Base-by-base conservation (phyloP, 345 rosid genomes). In the Balakata baccata region DNA sequence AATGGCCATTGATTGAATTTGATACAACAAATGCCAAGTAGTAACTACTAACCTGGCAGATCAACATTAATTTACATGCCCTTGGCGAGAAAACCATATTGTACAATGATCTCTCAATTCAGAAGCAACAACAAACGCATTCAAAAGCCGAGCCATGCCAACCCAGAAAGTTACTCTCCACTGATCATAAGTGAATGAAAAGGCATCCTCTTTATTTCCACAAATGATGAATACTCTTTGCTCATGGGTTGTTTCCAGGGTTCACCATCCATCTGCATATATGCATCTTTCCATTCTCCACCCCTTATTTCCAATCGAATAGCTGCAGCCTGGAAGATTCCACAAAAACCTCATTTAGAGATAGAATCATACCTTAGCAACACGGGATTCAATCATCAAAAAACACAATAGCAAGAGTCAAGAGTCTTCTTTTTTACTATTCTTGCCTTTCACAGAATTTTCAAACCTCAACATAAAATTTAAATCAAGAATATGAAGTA, bases 191-290 rank as follows among this genome's bases (percentile, higher is more conserved):
- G 65, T 49, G 97, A 96, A 50, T 85, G 93, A 71, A 74, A 78
- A 53, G 97, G 97, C 43, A 90, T 92, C 80, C 91, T 88, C 80
- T 84, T 88, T 56, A 96, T 96, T 70, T 91, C 94, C 53, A 91
- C 87, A 73, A 91, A 85, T 5, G 96, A 86, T 7, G 98, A 90
- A 57, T 84, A 81, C 38, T 93, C 96, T 81, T 59, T 79, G 89
- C 63, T 86, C 84, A 93, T 73, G 9, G 88, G 92, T 52, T 93
- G 98, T 74, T 89, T 96, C 98, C 99, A 91, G 7, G 98, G 99
- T 77, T 96, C 97, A 7, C 98, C 99, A 66, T 96, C 99, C 96
- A 95, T 93, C 87, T 93, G 99, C 97, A 96, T 84, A 79, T 75
- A 96, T 34, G 91, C 94, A 56, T 91, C 84, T 77, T 74, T 85